Percentiles rank a stretch among this genome's conserved stretches.
These are phyloP conservation scores for Fusarium pseudocircinatum DNA, from an alignment of 2,329 filamentous ascomycete genomes.

Conservation along the genomic window DNA sequence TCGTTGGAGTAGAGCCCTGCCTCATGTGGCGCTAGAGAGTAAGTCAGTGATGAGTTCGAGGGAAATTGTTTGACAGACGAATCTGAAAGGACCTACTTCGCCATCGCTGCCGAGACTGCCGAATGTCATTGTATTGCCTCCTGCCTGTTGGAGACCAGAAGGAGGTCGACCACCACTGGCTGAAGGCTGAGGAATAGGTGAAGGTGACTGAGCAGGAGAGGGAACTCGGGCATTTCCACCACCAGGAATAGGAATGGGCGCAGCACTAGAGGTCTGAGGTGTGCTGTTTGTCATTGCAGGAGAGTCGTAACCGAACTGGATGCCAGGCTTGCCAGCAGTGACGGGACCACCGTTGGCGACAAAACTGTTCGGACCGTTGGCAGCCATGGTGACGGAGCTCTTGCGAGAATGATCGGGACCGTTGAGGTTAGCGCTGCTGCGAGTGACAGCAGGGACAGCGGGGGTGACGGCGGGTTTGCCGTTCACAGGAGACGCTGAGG, in stretches of 20 bases:
- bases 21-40: slow-evolving; percentile 71
- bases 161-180: slow-evolving; percentile 88
- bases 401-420: slow-evolving; percentile 84
- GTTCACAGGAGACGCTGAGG: slow-evolving; percentile 83
- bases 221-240: slow-evolving; percentile 74
- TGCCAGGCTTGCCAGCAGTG: slow-evolving; percentile 68
- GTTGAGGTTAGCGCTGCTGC: slow-evolving; percentile 73
- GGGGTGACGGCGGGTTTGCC: slow-evolving; percentile 78
- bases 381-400: slow-evolving; percentile 90
- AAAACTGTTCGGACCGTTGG: slow-evolving; percentile 79
- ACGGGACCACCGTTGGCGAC: slow-evolving; percentile 77
- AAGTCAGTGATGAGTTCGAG: slow-evolving; percentile 29
- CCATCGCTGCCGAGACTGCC: slow-evolving; percentile 85
- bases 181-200: slow-evolving; percentile 89
- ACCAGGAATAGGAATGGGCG: slow-evolving; percentile 70
- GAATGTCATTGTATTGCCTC: slow-evolving; percentile 74
- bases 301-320: slow-evolving; percentile 87
- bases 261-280: slow-evolving; percentile 65
- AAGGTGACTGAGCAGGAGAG: slow-evolving; percentile 88
- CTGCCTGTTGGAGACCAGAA: slow-evolving; percentile 75
- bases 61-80: background rate
- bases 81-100: slow-evolving; percentile 64
- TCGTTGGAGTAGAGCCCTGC: slow-evolving; percentile 70
- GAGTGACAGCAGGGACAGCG: slow-evolving; percentile 73
- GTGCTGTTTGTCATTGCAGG: slow-evolving; percentile 73